phyloP scores from a whole-genome alignment of 192 early-diverging fungal species.

The Backusella westeae region DNA sequence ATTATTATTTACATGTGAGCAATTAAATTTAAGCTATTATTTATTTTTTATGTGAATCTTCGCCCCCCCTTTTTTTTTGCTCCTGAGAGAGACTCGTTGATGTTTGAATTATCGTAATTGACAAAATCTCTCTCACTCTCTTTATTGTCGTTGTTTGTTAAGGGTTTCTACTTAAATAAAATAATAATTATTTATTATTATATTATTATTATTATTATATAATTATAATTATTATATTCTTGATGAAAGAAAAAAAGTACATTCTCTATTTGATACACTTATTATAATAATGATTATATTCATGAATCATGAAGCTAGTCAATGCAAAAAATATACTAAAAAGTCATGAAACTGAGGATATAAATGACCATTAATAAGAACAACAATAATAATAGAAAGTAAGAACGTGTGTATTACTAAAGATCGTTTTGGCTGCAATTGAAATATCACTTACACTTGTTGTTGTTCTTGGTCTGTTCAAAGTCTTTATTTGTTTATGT shows the following conservation, averaged over 20 bases:
- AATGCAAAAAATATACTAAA: neutral
- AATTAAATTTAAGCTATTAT: slow-evolving; percentile 6
- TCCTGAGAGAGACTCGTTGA: slow-evolving; percentile 1
- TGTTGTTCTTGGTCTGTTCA: neutral
- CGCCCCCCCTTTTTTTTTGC: neutral
- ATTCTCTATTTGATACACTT: too few species aligned
- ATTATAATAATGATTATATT: too few species aligned
- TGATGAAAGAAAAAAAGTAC: neutral
- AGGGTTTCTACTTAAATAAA: neutral
- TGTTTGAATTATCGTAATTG: slow-evolving; percentile 3
- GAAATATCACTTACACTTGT: neutral
- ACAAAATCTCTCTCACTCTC: neutral
- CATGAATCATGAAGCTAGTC: neutral
- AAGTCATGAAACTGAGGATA: neutral
- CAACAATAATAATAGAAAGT: neutral
- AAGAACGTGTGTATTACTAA: neutral
- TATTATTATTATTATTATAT: neutral
- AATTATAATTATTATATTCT: neutral
- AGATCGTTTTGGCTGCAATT: neutral
- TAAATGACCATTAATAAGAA: neutral
- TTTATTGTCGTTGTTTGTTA: neutral
- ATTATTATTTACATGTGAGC: neutral
- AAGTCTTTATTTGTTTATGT: neutral
- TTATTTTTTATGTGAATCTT: neutral
- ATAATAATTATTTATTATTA: neutral